A percentile compares a stretch with the other conserved stretches of the same genome.
Evolutionary conservation across 208 protist genomes (phyloP).

Genomic region (Leishmania arabica): DNA sequence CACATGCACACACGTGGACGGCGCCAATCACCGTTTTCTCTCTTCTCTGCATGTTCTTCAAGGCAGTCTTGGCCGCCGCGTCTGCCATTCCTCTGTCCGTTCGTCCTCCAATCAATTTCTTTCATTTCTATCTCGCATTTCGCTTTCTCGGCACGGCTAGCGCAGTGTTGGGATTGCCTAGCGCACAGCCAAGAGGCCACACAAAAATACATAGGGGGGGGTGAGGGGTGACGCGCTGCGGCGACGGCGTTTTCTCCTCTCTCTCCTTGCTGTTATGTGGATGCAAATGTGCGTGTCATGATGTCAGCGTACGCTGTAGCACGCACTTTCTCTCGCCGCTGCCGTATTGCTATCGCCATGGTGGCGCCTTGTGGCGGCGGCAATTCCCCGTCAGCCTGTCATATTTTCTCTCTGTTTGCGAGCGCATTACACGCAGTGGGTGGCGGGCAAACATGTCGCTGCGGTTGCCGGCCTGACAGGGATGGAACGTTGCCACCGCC

Average conservation of each 20-base stretch:
- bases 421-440: too few relatives aligned
- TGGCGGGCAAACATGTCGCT: too few relatives aligned
- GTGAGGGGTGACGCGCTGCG: background rate
- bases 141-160: background rate
- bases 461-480: too few relatives aligned
- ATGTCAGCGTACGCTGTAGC: background rate
- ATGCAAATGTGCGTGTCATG: background rate
- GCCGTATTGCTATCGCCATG: too few relatives aligned
- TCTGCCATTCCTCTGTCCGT: background rate
- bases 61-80: background rate
- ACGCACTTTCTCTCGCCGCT: too few relatives aligned
- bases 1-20: background rate
- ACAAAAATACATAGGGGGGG: background rate
- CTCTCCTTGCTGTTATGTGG: background rate
- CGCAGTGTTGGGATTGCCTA: background rate
- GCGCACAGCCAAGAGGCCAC: background rate
- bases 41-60: background rate
- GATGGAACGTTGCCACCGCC: too few relatives aligned
- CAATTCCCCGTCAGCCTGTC: too few relatives aligned
- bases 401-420: too few relatives aligned
- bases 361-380: too few relatives aligned
- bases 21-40: background rate
- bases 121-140: background rate
- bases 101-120: background rate
- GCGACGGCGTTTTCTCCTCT: background rate